Percentiles rank a stretch among this genome's conserved stretches.
Evolutionary conservation across 306 rosid genomes (phyloP).

Genomic region (Lathyrus aphaca): DNA sequence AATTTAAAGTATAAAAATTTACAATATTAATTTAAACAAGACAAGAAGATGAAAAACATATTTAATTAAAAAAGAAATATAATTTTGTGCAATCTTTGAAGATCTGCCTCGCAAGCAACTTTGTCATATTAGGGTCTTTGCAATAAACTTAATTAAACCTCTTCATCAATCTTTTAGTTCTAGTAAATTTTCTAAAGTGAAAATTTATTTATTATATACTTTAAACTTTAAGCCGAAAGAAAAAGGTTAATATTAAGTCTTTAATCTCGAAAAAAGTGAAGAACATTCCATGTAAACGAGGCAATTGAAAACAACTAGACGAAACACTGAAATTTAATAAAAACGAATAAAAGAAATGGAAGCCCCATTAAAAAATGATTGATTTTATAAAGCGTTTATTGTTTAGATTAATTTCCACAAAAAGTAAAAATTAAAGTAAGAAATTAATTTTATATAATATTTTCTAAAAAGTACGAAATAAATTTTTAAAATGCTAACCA

Average conservation of each 20-base stretch:
- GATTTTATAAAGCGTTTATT: constrained; percentile 17
- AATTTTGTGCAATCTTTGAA: no score
- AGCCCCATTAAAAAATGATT: constrained; percentile 12
- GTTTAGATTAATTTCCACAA: neutral
- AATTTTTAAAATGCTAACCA: no score
- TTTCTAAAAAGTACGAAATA: no score
- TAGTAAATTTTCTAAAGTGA: constrained; percentile 11
- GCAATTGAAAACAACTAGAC: constrained; percentile 38
- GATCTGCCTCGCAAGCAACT: neutral
- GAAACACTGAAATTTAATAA: neutral
- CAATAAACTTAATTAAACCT: neutral
- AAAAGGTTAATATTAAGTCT: constrained; percentile 28
- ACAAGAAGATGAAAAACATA: no score
- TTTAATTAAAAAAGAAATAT: no score
- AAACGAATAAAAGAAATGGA: constrained; percentile 23
- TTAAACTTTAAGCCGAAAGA: constrained; percentile 68
- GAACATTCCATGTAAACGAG: constrained; percentile 41
- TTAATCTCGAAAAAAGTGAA: constrained; percentile 55
- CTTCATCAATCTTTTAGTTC: constrained; percentile 4
- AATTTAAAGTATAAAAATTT: no score
- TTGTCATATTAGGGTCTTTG: neutral
- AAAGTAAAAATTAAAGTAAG: neutral
- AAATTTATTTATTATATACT: constrained; percentile 30
- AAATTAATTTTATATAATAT: no score
- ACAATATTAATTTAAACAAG: no score